Evolutionary conservation across 345 rosid species (phyloP).

Genomic region (Salix viminalis): DNA sequence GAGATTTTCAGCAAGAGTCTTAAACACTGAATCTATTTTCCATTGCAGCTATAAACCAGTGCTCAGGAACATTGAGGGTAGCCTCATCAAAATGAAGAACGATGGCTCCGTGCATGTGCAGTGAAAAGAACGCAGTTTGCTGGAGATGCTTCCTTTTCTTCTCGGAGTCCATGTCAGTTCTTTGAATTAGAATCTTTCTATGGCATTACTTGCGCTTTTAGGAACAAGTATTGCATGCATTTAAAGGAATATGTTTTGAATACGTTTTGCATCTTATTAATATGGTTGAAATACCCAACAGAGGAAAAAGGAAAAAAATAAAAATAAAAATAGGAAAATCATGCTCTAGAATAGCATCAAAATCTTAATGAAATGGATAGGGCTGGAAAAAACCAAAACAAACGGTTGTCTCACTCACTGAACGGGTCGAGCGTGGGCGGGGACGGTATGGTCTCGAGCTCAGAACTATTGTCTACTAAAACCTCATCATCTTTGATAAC

Average conservation of each 20-base stretch:
- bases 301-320: background rate
- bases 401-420: no score
- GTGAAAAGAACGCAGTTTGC: conserved; percentile 18
- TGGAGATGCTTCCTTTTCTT: background rate
- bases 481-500: no score
- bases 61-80: conserved; percentile 75
- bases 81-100: conserved; percentile 81
- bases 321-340: no score
- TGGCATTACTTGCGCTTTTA: background rate
- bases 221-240: background rate
- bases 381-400: no score
- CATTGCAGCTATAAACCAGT: conserved; percentile 76
- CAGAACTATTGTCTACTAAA: no score
- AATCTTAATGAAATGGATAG: no score
- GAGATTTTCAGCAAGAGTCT: background rate
- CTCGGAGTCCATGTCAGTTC: no score
- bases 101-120: conserved; percentile 53
- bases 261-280: background rate
- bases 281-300: background rate
- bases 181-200: background rate
- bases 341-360: background rate
- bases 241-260: background rate
- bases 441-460: no score
- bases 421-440: no score
- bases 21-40: conserved; percentile 5